phyloP scores from a whole-genome alignment of 345 rosid species.

The Adansonia digitata region DNA sequence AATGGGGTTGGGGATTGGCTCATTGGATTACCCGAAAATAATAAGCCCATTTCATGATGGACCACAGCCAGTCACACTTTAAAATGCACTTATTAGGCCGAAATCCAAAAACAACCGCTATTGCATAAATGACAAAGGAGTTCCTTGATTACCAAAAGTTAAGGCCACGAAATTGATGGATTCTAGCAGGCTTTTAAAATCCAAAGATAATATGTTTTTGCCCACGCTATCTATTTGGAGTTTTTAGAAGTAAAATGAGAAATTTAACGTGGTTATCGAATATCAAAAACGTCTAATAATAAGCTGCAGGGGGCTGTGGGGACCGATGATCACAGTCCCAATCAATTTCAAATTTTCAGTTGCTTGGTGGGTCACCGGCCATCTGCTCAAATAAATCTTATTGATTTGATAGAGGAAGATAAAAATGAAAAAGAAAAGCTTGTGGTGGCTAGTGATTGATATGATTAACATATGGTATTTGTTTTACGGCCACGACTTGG shows the following conservation, averaged over 20 bases:
- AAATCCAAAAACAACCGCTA: background rate
- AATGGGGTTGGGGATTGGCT: background rate
- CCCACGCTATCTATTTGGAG: too few relatives aligned
- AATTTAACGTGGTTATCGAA: too few relatives aligned
- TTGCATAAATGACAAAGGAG: background rate
- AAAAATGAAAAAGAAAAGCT: background rate
- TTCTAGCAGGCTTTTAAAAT: background rate
- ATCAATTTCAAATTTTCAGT: background rate
- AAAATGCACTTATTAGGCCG: background rate
- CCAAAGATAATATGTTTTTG: background rate
- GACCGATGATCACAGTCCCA: background rate
- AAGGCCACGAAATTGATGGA: background rate
- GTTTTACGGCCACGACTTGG: background rate
- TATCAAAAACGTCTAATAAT: too few relatives aligned
- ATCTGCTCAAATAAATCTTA: conserved; percentile 5
- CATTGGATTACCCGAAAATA: background rate
- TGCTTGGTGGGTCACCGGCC: background rate
- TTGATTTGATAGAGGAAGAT: background rate
- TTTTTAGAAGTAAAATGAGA: too few relatives aligned
- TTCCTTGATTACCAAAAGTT: background rate
- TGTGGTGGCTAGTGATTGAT: background rate
- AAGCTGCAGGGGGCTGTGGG: too few relatives aligned
- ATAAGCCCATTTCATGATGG: background rate
- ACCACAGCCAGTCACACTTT: background rate
- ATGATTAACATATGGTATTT: background rate